Conservation (phyloP, 2,329 filamentous ascomycete species). For the Colletotrichum sp. region DNA sequence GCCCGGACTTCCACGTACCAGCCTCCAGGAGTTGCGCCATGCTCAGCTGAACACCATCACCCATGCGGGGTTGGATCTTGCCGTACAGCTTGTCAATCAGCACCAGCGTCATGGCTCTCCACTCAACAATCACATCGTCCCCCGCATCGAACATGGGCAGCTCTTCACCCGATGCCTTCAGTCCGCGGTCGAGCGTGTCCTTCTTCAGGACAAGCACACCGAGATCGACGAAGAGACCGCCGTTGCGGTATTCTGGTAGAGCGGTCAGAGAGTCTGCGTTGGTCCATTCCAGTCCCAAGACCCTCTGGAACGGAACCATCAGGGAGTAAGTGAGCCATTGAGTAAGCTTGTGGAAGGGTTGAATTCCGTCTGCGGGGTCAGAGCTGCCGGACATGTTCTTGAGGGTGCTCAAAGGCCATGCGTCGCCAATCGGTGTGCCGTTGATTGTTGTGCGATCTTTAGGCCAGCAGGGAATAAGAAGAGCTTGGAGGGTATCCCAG, state of each 20-base stretch:
- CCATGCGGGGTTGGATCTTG: constrained; percentile 46
- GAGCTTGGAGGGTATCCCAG: constrained; percentile 46
- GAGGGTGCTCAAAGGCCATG: constrained; percentile 48
- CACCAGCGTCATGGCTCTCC: constrained; percentile 68
- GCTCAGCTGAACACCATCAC: constrained; percentile 39
- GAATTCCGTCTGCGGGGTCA: constrained; percentile 51
- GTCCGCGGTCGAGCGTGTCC: constrained; percentile 71
- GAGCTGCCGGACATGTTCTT: constrained; percentile 5
- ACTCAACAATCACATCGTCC: constrained; percentile 69
- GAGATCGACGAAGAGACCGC: constrained; percentile 84
- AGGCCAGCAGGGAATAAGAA: constrained; percentile 55
- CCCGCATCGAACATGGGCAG: constrained; percentile 64
- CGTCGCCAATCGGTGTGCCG: constrained; percentile 51
- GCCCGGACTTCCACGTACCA: constrained; percentile 68
- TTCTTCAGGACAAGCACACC: constrained; percentile 80
- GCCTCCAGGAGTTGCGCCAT: constrained; percentile 59
- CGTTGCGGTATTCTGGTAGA: constrained; percentile 90
- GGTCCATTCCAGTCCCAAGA: constrained; percentile 81
- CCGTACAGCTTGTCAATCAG: constrained; percentile 59
- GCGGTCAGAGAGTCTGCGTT: constrained; percentile 85
- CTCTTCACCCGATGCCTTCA: constrained; percentile 59
- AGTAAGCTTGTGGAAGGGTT: constrained; percentile 92
- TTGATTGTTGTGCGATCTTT: constrained; percentile 54
- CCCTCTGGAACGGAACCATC: constrained; percentile 86
- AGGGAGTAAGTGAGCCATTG: constrained; percentile 96